These are phyloP conservation scores for Trichoderma hamatum DNA, from an alignment of 2,329 filamentous ascomycete species.

Conservation along the genomic window DNA sequence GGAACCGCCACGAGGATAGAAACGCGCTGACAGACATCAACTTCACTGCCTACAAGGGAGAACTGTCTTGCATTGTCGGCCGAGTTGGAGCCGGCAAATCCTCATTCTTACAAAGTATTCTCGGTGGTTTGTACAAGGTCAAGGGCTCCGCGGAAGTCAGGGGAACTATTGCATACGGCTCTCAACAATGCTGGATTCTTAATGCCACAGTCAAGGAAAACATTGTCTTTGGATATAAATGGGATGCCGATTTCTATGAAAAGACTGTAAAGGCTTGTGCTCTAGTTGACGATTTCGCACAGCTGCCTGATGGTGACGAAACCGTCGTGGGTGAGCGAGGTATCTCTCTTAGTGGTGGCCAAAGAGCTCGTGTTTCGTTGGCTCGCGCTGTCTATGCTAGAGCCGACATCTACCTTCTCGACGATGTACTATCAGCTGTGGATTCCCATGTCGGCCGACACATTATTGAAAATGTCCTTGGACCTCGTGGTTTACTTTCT, in stretches of 20 bases:
- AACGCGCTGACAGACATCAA: slow-evolving; percentile 79
- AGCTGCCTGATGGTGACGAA: slow-evolving; percentile 92
- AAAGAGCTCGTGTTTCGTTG: slow-evolving; percentile 90
- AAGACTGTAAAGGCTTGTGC: slow-evolving; percentile 91
- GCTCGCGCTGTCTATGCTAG: slow-evolving; percentile 94
- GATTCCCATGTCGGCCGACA: slow-evolving; percentile 96
- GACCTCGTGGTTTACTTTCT: slow-evolving; percentile 76
- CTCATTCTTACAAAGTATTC: slow-evolving; percentile 82
- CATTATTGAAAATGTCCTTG: slow-evolving; percentile 91
- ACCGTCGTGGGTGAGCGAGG: slow-evolving; percentile 96
- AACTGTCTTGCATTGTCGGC: slow-evolving; percentile 89
- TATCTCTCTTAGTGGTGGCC: slow-evolving; percentile 92
- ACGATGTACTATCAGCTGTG: slow-evolving; percentile 95
- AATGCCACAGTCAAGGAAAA: slow-evolving; percentile 98
- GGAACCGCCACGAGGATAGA: slow-evolving; percentile 80
- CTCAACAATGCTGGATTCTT: slow-evolving; percentile 94
- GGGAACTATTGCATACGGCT: slow-evolving; percentile 86
- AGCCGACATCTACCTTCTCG: slow-evolving; percentile 93
- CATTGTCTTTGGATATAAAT: slow-evolving; percentile 93
- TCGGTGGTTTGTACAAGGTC: slow-evolving; percentile 90
- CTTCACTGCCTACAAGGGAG: slow-evolving; percentile 87
- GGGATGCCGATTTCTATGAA: slow-evolving; percentile 92
- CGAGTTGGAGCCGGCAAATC: slow-evolving; percentile 96
- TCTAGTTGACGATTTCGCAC: slow-evolving; percentile 84
- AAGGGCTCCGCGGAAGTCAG: slow-evolving; percentile 81